Base-by-base conservation (phyloP, 2,329 filamentous ascomycete genomes). In the Nigrograna mackinnonii region DNA sequence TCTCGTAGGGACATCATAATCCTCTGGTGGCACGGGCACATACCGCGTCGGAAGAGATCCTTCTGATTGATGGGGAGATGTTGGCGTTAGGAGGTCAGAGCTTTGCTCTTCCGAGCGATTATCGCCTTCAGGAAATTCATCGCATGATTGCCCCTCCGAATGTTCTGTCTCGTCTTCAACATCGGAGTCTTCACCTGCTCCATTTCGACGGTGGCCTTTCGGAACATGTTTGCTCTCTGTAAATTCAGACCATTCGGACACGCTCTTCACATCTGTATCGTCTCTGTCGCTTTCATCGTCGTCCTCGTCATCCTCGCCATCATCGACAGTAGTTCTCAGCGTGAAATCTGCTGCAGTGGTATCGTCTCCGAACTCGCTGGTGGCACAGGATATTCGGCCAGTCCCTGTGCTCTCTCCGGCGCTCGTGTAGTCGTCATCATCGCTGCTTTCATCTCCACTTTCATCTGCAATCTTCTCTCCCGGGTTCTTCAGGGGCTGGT, bases 211-310 rank as follows among this genome's bases (percentile, higher is more conserved):
- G 33, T 60, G 47, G 3, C 55, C 62, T n/a, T 58, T 55, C 1
- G 86, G 84, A 19, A 89, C 75, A 61, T 91, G 84, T 58, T 85
- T 89, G 56, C 78, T 84, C 17, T 84, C 80, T 2, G 86, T 87
- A 62, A 94, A 95, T 33, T 95, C 90, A 1, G 91, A 95, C 91
- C 91, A 96, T 61, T 88, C 89, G 60, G 86, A 90, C 38, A 85
- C 77, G 60, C 71, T 74, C 43, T 68, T 69, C 24, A 58, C 64
- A 26, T 70, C 70, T 2, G 60, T 67, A 13, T 68, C 59, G 36
- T 67, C 64, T 14, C 47, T 50, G 38, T 61, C 60, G 12, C 52
- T 60, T 19, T 53, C 50, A 16, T 58, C 49, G 14, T 52, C 52
- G n/a, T 47, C 49, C 9, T 37, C 35, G 17, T 85, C 81, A 20